These are phyloP conservation scores for Cubamyces sp. DNA, from an alignment of 768 basidiomycete genomes.

Conservation along the genomic window DNA sequence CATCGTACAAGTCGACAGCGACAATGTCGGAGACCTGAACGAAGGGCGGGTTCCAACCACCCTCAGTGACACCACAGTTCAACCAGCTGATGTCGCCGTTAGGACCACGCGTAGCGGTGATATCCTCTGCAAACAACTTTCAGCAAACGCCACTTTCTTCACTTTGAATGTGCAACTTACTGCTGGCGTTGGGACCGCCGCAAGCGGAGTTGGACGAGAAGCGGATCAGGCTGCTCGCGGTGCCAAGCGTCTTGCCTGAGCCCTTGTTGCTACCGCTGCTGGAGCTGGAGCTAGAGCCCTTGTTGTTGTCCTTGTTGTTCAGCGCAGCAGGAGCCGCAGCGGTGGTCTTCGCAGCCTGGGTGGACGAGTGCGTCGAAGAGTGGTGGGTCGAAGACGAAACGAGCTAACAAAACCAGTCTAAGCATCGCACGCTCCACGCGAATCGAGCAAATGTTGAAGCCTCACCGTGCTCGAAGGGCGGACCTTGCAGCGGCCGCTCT, in stretches of 20 bases:
- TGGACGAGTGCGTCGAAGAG: constrained; percentile 8
- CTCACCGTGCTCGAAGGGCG: constrained; percentile 6
- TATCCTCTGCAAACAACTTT: constrained; percentile 42
- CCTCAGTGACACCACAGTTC: constrained; percentile 70
- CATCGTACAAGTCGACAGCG: constrained; percentile 48
- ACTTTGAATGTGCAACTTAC: constrained; percentile 38
- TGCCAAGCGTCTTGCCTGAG: constrained; percentile 3
- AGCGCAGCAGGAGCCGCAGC: constrained; percentile 6
- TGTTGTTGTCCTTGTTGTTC: constrained; percentile 10
- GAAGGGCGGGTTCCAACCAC: constrained; percentile 75
- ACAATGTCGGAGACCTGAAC: constrained; percentile 57
- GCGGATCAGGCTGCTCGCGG: constrained; percentile 38
- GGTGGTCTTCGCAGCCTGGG: constrained; percentile 12
- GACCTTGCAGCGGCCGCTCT: constrained; percentile 16
- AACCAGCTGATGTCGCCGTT: constrained; percentile 77
- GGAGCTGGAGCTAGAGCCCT: background rate
- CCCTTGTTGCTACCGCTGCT: constrained; percentile 13
- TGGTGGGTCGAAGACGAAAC: constrained; percentile 4
- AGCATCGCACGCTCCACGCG: background rate
- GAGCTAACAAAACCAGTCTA: background rate
- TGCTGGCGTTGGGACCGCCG: constrained; percentile 53
- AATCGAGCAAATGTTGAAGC: no score
- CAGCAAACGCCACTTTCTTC: background rate
- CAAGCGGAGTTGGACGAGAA: constrained; percentile 42
- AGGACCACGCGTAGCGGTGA: constrained; percentile 58